These are phyloP conservation scores for Colletotrichum sp. DNA, from an alignment of 2,329 filamentous ascomycete genomes.

Conservation along the genomic window DNA sequence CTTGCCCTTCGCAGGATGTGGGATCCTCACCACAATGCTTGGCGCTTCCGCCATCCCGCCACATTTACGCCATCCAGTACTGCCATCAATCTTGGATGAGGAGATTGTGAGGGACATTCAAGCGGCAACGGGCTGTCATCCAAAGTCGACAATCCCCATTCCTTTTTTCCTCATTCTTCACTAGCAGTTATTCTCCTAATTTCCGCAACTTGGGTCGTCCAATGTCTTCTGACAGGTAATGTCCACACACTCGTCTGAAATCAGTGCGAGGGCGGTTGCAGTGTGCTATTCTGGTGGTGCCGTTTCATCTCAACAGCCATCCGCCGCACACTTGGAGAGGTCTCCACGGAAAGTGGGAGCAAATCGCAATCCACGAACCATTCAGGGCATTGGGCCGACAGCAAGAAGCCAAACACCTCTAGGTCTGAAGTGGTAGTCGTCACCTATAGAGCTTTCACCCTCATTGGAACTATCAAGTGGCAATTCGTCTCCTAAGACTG, in stretches of 20 bases:
- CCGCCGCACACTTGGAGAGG: neutral
- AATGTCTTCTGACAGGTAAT: constrained; percentile 7
- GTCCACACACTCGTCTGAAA: constrained; percentile 10
- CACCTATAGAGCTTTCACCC: neutral
- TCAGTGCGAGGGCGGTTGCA: neutral
- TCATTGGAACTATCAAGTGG: neutral
- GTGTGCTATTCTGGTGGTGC: neutral
- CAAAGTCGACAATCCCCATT: neutral
- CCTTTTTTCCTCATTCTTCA: neutral
- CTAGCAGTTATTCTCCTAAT: neutral
- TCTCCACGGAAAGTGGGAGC: neutral
- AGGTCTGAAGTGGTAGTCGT: neutral
- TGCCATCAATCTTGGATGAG: neutral
- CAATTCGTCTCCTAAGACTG: neutral
- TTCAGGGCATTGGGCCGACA: neutral
- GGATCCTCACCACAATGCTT: neutral
- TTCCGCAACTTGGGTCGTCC: neutral
- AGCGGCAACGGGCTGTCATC: neutral
- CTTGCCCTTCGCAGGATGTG: neutral
- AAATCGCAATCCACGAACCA: neutral
- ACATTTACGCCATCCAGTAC: neutral
- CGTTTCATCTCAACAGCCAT: constrained; percentile 6
- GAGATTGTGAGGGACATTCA: neutral
- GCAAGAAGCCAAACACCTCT: neutral
- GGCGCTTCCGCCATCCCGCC: constrained; percentile 5